Evolutionary conservation across 1,284 basidiomycete genomes (phyloP).

Genomic region (Microbotryomycetes sp.): DNA sequence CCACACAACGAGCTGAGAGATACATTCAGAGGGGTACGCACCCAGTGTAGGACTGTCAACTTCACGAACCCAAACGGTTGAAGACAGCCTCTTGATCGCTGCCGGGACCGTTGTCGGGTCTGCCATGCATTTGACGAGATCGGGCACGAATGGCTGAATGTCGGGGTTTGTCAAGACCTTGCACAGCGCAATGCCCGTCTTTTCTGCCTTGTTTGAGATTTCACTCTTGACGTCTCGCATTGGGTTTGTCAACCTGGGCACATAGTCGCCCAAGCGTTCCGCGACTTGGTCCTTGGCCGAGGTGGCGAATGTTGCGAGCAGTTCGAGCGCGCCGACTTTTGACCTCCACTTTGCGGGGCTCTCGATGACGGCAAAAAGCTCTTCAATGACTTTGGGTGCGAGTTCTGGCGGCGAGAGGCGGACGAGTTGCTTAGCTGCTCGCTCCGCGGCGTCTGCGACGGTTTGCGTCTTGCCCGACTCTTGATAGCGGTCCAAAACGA

Average conservation of each 20-base stretch:
- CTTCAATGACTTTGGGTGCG: conserved; percentile 59
- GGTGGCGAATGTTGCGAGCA: conserved; percentile 36
- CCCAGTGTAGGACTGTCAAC: conserved; percentile 84
- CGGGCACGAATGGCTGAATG: conserved; percentile 79
- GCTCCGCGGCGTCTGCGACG: conserved; percentile 68
- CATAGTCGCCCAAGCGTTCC: conserved; percentile 68
- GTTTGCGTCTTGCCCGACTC: conserved; percentile 71
- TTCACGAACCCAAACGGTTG: conserved; percentile 94
- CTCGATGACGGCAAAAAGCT: conserved; percentile 66
- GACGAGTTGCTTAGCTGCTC: conserved; percentile 77
- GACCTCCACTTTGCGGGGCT: conserved; percentile 79
- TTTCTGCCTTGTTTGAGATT: conserved; percentile 81
- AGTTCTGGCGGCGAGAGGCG: conserved; percentile 80
- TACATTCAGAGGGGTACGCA: background rate
- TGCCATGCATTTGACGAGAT: conserved; percentile 84
- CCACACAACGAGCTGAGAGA: too few relatives aligned
- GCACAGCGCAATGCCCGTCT: conserved; percentile 89
- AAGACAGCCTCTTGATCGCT: conserved; percentile 92
- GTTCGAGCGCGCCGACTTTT: conserved; percentile 87
- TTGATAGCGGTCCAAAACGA: conserved; percentile 77
- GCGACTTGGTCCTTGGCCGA: conserved; percentile 72
- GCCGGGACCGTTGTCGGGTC: conserved; percentile 73
- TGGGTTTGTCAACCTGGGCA: conserved; percentile 79
- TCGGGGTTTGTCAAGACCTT: conserved; percentile 90
- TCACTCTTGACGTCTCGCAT: conserved; percentile 98